A percentile compares a stretch with the other conserved stretches of the same genome.
phyloP scores from a whole-genome alignment of 495 filamentous ascomycete genomes.

The Aspergillus cavernicola region DNA sequence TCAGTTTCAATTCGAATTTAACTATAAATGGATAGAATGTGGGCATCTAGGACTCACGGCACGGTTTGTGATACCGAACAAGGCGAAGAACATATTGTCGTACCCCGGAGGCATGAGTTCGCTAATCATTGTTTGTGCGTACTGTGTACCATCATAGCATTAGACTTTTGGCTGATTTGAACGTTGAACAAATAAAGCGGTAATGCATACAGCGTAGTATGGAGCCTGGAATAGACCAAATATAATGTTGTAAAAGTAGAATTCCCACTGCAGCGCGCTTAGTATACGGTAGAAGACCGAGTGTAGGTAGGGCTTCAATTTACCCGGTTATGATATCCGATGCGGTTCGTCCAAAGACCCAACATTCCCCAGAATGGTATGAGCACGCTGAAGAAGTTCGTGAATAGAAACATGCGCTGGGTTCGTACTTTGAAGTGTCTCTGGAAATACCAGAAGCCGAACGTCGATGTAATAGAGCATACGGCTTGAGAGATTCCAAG shows the following conservation, averaged over 20 bases:
- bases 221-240: constrained; percentile 50
- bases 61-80: constrained; percentile 51
- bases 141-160: constrained; percentile 20
- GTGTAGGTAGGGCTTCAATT: too few relatives aligned
- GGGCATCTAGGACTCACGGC: constrained; percentile 38
- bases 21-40: too few relatives aligned
- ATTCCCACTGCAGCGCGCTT: constrained; percentile 48
- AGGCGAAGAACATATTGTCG: constrained; percentile 52
- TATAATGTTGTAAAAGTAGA: constrained; percentile 49
- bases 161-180: too few relatives aligned
- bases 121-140: constrained; percentile 52
- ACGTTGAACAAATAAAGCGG: too few relatives aligned
- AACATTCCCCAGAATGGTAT: constrained; percentile 52
- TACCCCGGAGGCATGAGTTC: constrained; percentile 49
- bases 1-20: too few relatives aligned
- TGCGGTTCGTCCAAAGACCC: constrained; percentile 42
- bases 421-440: constrained; percentile 45
- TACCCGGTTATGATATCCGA: constrained; percentile 47
- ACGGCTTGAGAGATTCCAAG: constrained; percentile 44
- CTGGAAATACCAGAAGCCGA: constrained; percentile 52
- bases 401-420: constrained; percentile 48
- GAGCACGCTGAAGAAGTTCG: constrained; percentile 46
- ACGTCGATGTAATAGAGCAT: constrained; percentile 42
- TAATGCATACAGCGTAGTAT: constrained; percentile 41
- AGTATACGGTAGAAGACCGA: too few relatives aligned